These are phyloP conservation scores for Cystofilobasidium capitatum DNA, from an alignment of 768 basidiomycete genomes.

Conservation along the genomic window DNA sequence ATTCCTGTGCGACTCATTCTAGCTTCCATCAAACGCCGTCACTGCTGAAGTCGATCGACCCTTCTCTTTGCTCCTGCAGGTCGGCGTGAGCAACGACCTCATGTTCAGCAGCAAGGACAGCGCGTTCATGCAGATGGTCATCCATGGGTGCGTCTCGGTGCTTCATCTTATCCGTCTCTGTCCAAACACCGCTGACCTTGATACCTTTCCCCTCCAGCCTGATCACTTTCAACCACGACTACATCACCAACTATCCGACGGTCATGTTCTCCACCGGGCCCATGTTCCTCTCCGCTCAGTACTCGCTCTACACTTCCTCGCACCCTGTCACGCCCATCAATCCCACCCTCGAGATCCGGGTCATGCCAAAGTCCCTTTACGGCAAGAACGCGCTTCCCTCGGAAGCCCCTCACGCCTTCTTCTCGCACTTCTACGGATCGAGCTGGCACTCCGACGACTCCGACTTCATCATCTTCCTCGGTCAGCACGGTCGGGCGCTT, in stretches of 20 bases:
- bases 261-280: slow-evolving; percentile 99
- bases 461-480: slow-evolving; percentile 89
- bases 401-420: slow-evolving; percentile 84
- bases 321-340: slow-evolving; percentile 44
- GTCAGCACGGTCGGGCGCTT: slow-evolving; percentile 71
- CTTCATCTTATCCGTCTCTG: slow-evolving; percentile 51
- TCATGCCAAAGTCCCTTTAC: slow-evolving; percentile 92
- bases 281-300: slow-evolving; percentile 95
- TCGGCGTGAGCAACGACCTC: slow-evolving; percentile 94
- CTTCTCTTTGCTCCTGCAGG: slow-evolving; percentile 36
- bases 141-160: slow-evolving; percentile 53
- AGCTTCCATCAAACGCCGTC: background rate
- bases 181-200: background rate
- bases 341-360: slow-evolving; percentile 66
- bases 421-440: slow-evolving; percentile 94
- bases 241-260: slow-evolving; percentile 94
- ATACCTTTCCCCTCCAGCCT: background rate
- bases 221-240: slow-evolving; percentile 69
- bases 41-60: background rate
- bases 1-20: slow-evolving; percentile 50
- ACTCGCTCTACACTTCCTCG: slow-evolving; percentile 59
- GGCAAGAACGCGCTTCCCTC: slow-evolving; percentile 82
- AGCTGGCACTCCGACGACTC: slow-evolving; percentile 99
- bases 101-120: slow-evolving; percentile 80
- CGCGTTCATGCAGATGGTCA: slow-evolving; percentile 84